Conservation (phyloP, 1,139 yeast species). For the Komagataea norvegica region DNA sequence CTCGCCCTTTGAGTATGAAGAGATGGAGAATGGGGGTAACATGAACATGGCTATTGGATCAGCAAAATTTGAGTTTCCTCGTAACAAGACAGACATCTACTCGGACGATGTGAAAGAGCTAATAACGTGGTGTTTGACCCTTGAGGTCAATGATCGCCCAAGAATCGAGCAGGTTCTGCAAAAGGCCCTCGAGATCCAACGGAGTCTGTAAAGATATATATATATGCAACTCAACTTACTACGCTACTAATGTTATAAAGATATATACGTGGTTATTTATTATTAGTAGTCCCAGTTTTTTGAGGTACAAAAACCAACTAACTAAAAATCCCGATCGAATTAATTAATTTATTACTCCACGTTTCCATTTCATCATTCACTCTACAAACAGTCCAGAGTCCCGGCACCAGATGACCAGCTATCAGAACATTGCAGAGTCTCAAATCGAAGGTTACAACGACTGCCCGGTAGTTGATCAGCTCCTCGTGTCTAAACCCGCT, state of each 20-base stretch:
- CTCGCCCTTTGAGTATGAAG: constrained; percentile 86
- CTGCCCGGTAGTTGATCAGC: constrained; percentile 22
- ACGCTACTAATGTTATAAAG: too few relatives aligned
- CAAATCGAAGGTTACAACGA: constrained; percentile 27
- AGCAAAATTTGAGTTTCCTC: constrained; percentile 66
- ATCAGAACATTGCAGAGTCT: constrained; percentile 26
- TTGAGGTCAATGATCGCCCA: constrained; percentile 61
- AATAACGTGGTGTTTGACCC: constrained; percentile 53
- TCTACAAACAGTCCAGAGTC: too few relatives aligned
- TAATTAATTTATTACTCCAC: too few relatives aligned
- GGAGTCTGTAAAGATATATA: too few relatives aligned
- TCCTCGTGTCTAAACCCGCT: constrained; percentile 1
- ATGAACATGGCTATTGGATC: constrained; percentile 69
- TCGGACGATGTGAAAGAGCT: constrained; percentile 50
- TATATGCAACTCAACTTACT: too few relatives aligned
- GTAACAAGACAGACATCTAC: constrained; percentile 40
- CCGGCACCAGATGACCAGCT: constrained; percentile 17
- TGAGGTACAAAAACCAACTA: too few relatives aligned
- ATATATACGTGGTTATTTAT: too few relatives aligned
- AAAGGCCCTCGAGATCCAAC: constrained; percentile 37
- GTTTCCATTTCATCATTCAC: too few relatives aligned
- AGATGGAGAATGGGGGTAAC: constrained; percentile 77
- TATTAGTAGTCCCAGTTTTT: too few relatives aligned
- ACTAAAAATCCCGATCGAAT: too few relatives aligned
- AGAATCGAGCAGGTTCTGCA: constrained; percentile 53